A percentile compares a stretch with the other conserved stretches of the same genome.
Conservation (phyloP, 306 rosid species). For the Citrullus mucosospermus region DNA sequence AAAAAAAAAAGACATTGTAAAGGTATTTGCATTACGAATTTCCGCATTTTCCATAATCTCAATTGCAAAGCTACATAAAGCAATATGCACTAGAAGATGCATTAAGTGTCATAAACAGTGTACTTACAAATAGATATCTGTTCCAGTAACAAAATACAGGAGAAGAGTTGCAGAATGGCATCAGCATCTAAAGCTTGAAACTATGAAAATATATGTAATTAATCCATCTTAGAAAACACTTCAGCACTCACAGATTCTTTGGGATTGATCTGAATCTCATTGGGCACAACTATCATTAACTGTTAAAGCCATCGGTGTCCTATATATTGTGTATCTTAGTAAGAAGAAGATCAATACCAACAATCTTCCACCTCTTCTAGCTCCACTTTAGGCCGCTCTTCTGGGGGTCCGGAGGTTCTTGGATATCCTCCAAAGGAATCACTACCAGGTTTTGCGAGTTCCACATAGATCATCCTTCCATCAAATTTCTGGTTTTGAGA, state of each 20-base stretch:
- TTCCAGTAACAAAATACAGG: neutral
- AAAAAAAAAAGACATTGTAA: neutral
- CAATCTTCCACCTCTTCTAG: constrained; percentile 66
- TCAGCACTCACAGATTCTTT: neutral
- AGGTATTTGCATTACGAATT: neutral
- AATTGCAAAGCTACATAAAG: neutral
- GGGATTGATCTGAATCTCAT: constrained; percentile 2
- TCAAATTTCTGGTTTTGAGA: constrained; percentile 28
- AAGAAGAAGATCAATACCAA: constrained; percentile 56
- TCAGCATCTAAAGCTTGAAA: neutral
- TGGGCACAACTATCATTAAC: neutral
- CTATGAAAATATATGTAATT: neutral
- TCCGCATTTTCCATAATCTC: neutral
- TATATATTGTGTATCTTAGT: neutral
- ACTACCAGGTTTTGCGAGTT: constrained; percentile 51
- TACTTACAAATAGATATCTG: neutral
- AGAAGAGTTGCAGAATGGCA: neutral
- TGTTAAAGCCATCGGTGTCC: neutral
- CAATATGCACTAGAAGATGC: neutral
- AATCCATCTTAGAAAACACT: neutral
- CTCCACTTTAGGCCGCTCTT: constrained; percentile 29
- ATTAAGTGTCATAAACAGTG: neutral
- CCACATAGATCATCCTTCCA: constrained; percentile 56
- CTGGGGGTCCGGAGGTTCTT: constrained; percentile 63
- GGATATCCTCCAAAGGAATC: constrained; percentile 29